Evolutionary conservation across 257 asterid species (phyloP), one percentile per base, ranked within the genome.

Genomic region (Voacanga thouarsii): DNA sequence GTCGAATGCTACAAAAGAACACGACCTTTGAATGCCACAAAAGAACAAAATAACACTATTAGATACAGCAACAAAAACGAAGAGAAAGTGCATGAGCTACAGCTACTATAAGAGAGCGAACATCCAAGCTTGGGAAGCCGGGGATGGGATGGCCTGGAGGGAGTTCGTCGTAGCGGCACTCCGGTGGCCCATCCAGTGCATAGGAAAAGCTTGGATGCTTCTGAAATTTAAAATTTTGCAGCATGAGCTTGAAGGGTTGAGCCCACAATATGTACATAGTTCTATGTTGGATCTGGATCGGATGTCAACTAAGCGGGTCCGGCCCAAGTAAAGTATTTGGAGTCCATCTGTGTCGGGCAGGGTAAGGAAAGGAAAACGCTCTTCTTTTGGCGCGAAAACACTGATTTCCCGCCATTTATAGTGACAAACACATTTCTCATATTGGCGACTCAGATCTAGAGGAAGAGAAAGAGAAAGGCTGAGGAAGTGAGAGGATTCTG

Each of bases 351-450:
- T 12, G 10, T 5, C 71, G 15, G 7, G 12, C n/a, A 47, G 12
- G 6, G 8, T n/a, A 33, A 6, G 1, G 19, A 65, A 16, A 33
- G 6, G 3, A 15, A 21, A 18, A 19, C 61, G 0, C 1, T 21
- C 51, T n/a, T 59, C 30, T 64, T 80, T 80, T 49, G 84, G 87
- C 87, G 87, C 85, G 80, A 84, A 84, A 78, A 16, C 8, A 30
- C n/a, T 37, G 28, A 14, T 39, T 78, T 81, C 85, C 83, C 87
- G 85, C 85, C 83, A 55, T 39, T 26, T 70, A 50, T 39, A 19
- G 24, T 1, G 39, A 64, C 8, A 49, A 49, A 21, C 56, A 12
- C 33, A 33, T 63, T 67, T 65, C 68, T 30, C 63, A 41, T 9
- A 11, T 21, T 18, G 7, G 57, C 57, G 16, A 64, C 59, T 73